Evolutionary conservation across 352 stramenopile species (phyloP), one percentile per base, ranked within the genome.

Genomic region (Pythium plurisporium): DNA sequence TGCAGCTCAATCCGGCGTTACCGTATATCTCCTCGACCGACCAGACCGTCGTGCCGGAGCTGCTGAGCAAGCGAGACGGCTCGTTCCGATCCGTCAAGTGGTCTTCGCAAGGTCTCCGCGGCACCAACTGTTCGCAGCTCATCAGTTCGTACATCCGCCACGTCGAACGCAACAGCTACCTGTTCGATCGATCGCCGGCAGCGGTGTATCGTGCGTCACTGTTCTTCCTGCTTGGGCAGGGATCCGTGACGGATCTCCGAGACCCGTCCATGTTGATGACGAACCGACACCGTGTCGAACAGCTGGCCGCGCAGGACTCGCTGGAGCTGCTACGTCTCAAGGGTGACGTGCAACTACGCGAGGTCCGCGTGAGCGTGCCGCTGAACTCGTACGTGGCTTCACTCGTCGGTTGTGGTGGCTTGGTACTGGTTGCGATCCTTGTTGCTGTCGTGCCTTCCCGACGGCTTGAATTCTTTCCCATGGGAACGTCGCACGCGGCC

Each of bases 201-300:
- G n/a, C 10, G 22, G 42, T 52, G 11, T 37, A 53, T 23, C 53
- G 43, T 2, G 43, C 41, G 8, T 38, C 30, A 5, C 37, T 62
- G 8, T 45, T 49, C n/a, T 48, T 49, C n/a, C 25, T 62, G 0
- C 49, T 62, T 33, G 34, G 34, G 3, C 41, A 42, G 5, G 36
- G 54, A 8, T 62, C 54, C 0, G 54, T 62, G 8, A 55, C 44
- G n/a, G 54, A 62, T 9, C 40, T 58, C 9, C 58, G 62, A 26
- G 54, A 58, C 36, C 27, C 57, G 5, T 53, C 46, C 9, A 12
- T 33, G 7, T 26, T 51, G 5, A 22, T 26, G 8, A 60, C 17
- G n/a, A 15, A 20, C n/a, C n/a, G 26, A 17, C 36, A 19, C 36
- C 5, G 36, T 5, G 36, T 41, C 11, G 11, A 41, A 20, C 38